Evolutionary conservation across 192 early-diverging fungal genomes (phyloP).

Genomic region (Umbelopsis vinacea): DNA sequence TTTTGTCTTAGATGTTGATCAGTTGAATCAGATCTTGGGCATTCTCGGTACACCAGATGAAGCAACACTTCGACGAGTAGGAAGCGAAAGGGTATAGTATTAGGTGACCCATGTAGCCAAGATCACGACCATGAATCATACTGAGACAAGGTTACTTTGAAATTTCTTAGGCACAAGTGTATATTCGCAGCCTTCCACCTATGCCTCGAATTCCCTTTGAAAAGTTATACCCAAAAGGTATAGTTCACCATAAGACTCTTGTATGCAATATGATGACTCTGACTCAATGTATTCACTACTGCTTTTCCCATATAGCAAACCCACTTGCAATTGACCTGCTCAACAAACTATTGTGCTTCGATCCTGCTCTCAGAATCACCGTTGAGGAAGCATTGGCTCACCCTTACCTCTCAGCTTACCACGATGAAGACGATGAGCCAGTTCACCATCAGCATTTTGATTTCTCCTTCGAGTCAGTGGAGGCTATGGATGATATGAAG

Average conservation of each 20-base stretch:
- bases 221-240: constrained; percentile 87
- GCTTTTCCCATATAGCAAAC: constrained; percentile 23
- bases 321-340: constrained; percentile 82
- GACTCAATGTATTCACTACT: not conserved
- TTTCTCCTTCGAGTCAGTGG: constrained; percentile 81
- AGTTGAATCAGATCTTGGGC: constrained; percentile 95
- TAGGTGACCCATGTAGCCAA: not conserved
- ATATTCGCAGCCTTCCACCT: constrained; percentile 88
- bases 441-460: constrained; percentile 72
- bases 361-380: constrained; percentile 90
- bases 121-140: not conserved
- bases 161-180: constrained; percentile 81
- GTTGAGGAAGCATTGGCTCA: constrained; percentile 93
- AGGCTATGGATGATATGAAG: constrained; percentile 82
- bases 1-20: constrained; percentile 77
- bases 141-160: not conserved
- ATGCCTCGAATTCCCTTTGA: constrained; percentile 90
- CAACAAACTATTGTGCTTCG: constrained; percentile 87
- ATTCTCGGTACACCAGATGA: constrained; percentile 97
- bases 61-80: constrained; percentile 82
- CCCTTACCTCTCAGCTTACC: constrained; percentile 91
- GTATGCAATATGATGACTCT: not conserved
- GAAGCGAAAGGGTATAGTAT: constrained; percentile 72
- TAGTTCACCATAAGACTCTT: constrained; percentile 48
- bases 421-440: constrained; percentile 90